Evolutionary conservation across 345 rosid genomes (phyloP), one percentile per base, ranked within the genome.

Genomic region (Psidium friedrichsthalianum): DNA sequence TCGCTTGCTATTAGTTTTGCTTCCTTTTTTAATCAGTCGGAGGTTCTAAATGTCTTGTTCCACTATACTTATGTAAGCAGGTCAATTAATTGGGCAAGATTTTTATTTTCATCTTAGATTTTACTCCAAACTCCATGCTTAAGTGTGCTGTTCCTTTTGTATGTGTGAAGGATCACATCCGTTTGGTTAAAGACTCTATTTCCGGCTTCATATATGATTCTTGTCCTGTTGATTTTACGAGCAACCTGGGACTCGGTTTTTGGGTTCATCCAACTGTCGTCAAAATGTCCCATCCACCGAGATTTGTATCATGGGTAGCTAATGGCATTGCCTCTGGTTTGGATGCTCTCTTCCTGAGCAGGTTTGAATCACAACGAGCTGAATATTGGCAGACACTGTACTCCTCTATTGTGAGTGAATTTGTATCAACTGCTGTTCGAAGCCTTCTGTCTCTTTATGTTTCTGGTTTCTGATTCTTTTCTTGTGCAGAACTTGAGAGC

Each of bases 321-420:
- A 95, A 93, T 87, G 87, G 93, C 86, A 93, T 95, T 88, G 92
- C 96, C 86, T 89, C 91, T 82, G 92, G 95, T 86, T 96, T 97
- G 56, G 98, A 97, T 91, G 90, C 92, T 88, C 92, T 97, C 89
- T 97, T 97, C 90, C 94, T 95, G 86, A 91, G 84, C 90, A 90
- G 94, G 90, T 95, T 97, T 90, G 99, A 95, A 89, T 91, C 98
- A 47, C 95, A 95, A 74, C 94, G 98, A 85, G 96, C 97, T 51
- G 95, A 94, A 88, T 97, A 87, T 86, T 97, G 99, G 99, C 98
- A 93, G 92, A 95, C 98, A 83, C 91, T 97, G 44, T 95, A 97
- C 90, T 93, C 98, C 55, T 92, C 99, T 80, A 89, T 94, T 59
- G 99, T 97, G 92, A 95, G 96, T 90, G 61, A 56, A 86, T 69